Evolutionary conservation across 768 basidiomycete species (phyloP).

Genomic region (Gloeopeniophorella convolvens): DNA sequence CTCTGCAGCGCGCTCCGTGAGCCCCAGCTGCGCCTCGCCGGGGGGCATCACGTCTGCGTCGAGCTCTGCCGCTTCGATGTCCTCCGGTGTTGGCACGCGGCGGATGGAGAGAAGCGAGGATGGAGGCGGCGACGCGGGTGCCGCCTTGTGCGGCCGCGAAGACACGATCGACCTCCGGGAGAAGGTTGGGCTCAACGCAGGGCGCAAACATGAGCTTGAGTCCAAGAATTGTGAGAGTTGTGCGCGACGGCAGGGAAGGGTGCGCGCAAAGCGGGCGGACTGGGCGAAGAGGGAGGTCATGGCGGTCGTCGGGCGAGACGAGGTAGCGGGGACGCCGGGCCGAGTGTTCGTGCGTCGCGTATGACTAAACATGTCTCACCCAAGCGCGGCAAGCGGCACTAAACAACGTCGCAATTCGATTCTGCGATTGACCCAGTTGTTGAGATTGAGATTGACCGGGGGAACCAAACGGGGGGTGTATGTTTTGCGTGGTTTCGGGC

Average conservation of each 20-base stretch:
- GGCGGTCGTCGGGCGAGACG: not conserved
- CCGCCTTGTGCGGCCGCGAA: not conserved
- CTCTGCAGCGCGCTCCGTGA: constrained; percentile 74
- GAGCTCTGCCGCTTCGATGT: constrained; percentile 54
- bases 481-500: no score
- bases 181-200: not conserved
- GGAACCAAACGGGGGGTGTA: no score
- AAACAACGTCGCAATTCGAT: no score
- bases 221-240: not conserved
- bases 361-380: no score
- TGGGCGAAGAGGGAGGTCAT: not conserved
- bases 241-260: not conserved
- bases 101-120: constrained; percentile 36
- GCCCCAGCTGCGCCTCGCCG: constrained; percentile 46
- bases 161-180: constrained; percentile 6
- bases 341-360: no score
- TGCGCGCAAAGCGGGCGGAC: not conserved
- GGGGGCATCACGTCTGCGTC: constrained; percentile 53
- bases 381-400: no score
- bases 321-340: no score
- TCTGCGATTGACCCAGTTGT: no score
- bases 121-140: constrained; percentile 5
- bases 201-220: not conserved
- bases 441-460: no score
- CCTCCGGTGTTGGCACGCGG: constrained; percentile 27